phyloP scores from a whole-genome alignment of 257 asterid genomes.

The Ilex asprella region DNA sequence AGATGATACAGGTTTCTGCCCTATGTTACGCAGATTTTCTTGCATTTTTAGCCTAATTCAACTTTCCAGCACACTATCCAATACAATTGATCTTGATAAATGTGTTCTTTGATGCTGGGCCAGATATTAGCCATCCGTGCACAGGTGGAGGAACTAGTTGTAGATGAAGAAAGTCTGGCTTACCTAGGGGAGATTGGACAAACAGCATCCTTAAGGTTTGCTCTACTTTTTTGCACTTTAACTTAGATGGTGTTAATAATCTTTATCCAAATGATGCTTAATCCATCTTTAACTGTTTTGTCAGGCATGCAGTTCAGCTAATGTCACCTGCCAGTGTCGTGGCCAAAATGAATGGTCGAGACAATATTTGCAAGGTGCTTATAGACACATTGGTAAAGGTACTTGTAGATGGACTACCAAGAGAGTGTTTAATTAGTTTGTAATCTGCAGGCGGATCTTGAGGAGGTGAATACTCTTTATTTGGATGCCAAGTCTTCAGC shows the following conservation, averaged over 20 bases:
- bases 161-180: conserved; percentile 89
- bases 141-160: conserved; percentile 77
- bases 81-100: neutral
- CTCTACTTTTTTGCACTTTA: neutral
- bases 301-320: conserved; percentile 84
- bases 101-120: conserved; percentile 7
- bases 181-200: conserved; percentile 74
- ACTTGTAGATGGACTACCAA: neutral
- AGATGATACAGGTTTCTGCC: conserved; percentile 78
- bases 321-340: conserved; percentile 85
- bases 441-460: conserved; percentile 71
- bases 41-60: neutral
- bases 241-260: no score
- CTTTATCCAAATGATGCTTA: neutral
- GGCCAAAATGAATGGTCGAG: conserved; percentile 84
- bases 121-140: conserved; percentile 94
- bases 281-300: conserved; percentile 3
- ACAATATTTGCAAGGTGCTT: conserved; percentile 80
- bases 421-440: neutral
- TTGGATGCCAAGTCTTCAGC: conserved; percentile 87
- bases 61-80: neutral
- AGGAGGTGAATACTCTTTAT: conserved; percentile 73
- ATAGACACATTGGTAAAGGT: neutral
- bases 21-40: neutral
- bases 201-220: neutral